Base-by-base conservation (phyloP, 768 basidiomycete genomes). In the Cubamyces lactineus region DNA sequence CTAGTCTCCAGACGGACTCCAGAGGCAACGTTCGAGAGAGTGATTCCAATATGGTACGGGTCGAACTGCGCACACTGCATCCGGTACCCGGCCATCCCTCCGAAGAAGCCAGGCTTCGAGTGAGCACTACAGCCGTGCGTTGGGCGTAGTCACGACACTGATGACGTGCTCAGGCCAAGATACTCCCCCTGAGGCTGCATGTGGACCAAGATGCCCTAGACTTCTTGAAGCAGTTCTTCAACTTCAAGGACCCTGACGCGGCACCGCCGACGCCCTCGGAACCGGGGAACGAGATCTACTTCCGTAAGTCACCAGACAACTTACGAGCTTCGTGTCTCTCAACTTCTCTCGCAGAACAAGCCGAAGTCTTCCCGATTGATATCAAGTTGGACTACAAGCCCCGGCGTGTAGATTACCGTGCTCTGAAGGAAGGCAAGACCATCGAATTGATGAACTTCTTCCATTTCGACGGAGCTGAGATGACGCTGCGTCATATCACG, bases 371-470 rank as follows among this genome's bases (percentile, higher is more conserved):
- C 72, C 94, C 97, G 0, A 84, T 99, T 54, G 92, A 96, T 72
- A 76, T 99, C 67, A 98, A 98, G 77, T 80, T 99, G 12, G 97
- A 99, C 72, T 99, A 98, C 75, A 99, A 99, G 72, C 97, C 97
- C 55, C 91, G 98, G 49, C 86, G 96, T 6, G 96, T 99, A 19
- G 94, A 98, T 73, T 97, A 98, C 73, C 79, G 86, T 63, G 97
- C 96, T 9, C 78, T 99, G 59, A 84, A 87, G 41, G 90, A 95
- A 63, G 97, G 97, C 15, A 86, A 83, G 74, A 95, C 94, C 0
- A 96, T 96, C 62, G 97, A 99, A 71, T 76, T 99, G 48, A 98
- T 99, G 96, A 99, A 99, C 72, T 98, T 99, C 75, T 99, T 99
- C 88, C 96, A 98, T 76, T 99, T 98, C 66, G 97, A 98, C 68